Evolutionary conservation across 805 yeast species (phyloP).

Genomic region (Hanseniaspora valbyensis): DNA sequence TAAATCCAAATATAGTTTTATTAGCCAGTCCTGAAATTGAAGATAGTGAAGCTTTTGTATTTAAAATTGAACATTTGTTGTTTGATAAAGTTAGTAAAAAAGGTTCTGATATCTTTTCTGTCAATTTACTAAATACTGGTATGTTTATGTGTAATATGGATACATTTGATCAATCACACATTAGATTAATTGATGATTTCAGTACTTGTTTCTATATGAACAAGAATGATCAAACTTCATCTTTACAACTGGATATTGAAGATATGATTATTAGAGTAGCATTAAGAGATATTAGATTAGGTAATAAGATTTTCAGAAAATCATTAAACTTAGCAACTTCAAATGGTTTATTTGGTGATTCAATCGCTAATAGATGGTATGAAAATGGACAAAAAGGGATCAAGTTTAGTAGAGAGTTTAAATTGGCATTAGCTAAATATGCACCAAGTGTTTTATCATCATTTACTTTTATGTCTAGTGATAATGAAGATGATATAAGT

Average conservation of each 20-base stretch:
- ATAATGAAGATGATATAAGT: slow-evolving; percentile 27
- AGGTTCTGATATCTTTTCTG: slow-evolving; percentile 52
- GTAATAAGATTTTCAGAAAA: slow-evolving; percentile 56
- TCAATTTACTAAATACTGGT: slow-evolving; percentile 70
- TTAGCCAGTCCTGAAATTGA: slow-evolving; percentile 64
- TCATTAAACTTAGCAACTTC: slow-evolving; percentile 46
- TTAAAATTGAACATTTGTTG: slow-evolving; percentile 40
- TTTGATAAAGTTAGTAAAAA: slow-evolving; percentile 59
- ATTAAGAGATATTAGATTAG: slow-evolving; percentile 73
- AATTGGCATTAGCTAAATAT: slow-evolving; percentile 46
- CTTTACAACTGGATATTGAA: slow-evolving; percentile 61
- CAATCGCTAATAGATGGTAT: slow-evolving; percentile 8
- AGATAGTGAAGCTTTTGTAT: slow-evolving; percentile 78
- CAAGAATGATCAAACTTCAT: slow-evolving; percentile 53
- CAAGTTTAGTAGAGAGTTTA: slow-evolving; percentile 51
- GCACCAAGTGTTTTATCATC: slow-evolving; percentile 49
- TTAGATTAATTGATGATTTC: slow-evolving; percentile 81
- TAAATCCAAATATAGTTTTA: slow-evolving; percentile 64
- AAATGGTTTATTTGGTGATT: slow-evolving; percentile 19
- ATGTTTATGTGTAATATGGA: slow-evolving; percentile 76
- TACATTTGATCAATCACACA: slow-evolving; percentile 44
- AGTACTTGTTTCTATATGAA: slow-evolving; percentile 67
- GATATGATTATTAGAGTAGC: slow-evolving; percentile 75
- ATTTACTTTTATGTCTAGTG: slow-evolving; percentile 29
- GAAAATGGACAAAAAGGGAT: slow-evolving; percentile 17